phyloP scores from a whole-genome alignment of 225 moss, liverwort and hornwort species.

The Rhytidiadelphus loreus region DNA sequence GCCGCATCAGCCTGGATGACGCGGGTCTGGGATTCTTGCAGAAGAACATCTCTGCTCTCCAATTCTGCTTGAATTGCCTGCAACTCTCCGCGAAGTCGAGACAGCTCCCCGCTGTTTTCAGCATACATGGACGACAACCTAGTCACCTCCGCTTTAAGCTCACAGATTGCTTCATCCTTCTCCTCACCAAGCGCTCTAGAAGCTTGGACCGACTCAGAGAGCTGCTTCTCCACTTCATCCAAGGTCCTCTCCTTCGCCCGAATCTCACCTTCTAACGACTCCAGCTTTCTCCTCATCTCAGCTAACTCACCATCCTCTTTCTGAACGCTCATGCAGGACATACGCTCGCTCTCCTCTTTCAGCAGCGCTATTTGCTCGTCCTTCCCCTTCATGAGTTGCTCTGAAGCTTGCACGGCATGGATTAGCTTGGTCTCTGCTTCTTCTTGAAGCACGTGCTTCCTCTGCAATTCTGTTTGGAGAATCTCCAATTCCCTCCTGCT shows the following conservation, averaged over 20 bases:
- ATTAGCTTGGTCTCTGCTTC: neutral
- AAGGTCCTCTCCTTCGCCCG: constrained; percentile 11
- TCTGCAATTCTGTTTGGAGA: constrained; percentile 5
- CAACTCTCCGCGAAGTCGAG: constrained; percentile 9
- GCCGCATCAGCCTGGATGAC: neutral
- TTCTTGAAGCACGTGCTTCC: neutral
- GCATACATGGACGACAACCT: constrained; percentile 4
- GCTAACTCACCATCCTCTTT: constrained; percentile 17
- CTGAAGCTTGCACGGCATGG: neutral
- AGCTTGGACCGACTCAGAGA: constrained; percentile 1
- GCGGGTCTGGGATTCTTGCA: constrained; percentile 5
- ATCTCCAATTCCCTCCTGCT: constrained; percentile 4
- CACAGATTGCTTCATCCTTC: constrained; percentile 20
- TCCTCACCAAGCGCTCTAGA: constrained; percentile 1
- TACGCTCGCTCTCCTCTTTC: constrained; percentile 28
- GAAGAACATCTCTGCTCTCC: neutral
- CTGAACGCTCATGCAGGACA: constrained; percentile 35
- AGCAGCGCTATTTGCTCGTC: constrained; percentile 15
- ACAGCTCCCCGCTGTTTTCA: constrained; percentile 10
- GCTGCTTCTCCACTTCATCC: constrained; percentile 13
- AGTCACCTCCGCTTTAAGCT: constrained; percentile 12
- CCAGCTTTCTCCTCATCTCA: constrained; percentile 14
- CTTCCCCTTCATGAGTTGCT: constrained; percentile 13
- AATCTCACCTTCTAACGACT: constrained; percentile 15
- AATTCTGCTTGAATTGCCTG: neutral